These are phyloP conservation scores for Paramecium sonneborni DNA, from an alignment of 73 alveolate species.

Conservation along the genomic window DNA sequence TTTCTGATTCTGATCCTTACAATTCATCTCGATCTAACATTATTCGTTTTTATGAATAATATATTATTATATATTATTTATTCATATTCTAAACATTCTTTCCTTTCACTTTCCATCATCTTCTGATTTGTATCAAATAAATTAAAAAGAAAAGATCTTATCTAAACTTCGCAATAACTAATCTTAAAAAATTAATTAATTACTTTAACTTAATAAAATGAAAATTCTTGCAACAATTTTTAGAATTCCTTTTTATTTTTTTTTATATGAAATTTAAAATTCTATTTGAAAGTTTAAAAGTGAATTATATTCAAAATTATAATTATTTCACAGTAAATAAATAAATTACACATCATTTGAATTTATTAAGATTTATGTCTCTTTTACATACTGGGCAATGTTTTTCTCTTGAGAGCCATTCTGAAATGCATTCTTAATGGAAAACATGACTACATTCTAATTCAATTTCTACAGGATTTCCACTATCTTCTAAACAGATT, in stretches of 20 bases:
- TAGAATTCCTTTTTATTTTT: not conserved
- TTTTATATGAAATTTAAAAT: not conserved
- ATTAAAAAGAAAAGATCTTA: not conserved
- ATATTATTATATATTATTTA: not conserved
- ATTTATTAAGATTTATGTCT: not conserved
- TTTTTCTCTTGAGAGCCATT: constrained; percentile 33
- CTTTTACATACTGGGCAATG: constrained; percentile 50
- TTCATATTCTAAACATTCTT: not conserved
- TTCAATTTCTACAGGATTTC: constrained; percentile 12
- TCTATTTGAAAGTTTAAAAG: not conserved
- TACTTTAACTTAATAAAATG: not conserved
- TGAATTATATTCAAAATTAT: not conserved
- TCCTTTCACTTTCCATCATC: not conserved
- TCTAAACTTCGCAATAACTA: not conserved
- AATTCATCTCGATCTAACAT: constrained; percentile 26
- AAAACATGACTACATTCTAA: constrained; percentile 32
- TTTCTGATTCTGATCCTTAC: not conserved
- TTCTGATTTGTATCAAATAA: not conserved
- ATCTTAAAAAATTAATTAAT: not conserved
- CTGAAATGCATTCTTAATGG: not conserved
- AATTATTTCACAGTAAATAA: not conserved
- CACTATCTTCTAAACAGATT: constrained; percentile 45
- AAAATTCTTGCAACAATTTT: not conserved
- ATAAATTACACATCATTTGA: not conserved
- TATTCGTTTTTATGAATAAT: constrained; percentile 25